Evolutionary conservation across 306 rosid genomes (phyloP).

Genomic region (Quercus glauca): DNA sequence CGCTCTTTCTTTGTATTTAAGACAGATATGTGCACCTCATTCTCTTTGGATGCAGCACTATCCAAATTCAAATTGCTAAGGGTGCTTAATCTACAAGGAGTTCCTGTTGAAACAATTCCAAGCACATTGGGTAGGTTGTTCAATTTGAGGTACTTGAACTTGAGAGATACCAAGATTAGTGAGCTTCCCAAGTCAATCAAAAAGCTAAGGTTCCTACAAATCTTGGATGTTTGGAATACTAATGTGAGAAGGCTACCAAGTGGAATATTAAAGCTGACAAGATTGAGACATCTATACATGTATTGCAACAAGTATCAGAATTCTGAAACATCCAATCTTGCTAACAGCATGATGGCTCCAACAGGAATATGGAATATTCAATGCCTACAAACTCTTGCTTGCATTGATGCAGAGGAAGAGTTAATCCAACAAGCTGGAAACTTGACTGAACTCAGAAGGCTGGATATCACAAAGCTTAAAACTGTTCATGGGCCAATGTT

Average conservation of each 20-base stretch:
- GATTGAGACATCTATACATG: background rate
- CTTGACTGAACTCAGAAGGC: background rate
- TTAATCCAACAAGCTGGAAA: background rate
- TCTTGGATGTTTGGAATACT: background rate
- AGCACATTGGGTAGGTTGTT: background rate
- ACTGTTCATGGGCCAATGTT: background rate
- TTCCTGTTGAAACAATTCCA: background rate
- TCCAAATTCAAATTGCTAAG: background rate
- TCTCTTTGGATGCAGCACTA: background rate
- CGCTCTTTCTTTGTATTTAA: background rate
- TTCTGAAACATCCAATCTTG: background rate
- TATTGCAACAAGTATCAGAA: background rate
- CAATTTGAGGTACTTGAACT: constrained; percentile 1
- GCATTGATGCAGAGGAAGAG: background rate
- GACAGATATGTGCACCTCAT: constrained; percentile 1
- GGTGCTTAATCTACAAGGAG: background rate
- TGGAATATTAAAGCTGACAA: background rate
- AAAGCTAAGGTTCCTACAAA: background rate
- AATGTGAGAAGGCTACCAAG: constrained; percentile 1
- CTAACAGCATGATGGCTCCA: background rate
- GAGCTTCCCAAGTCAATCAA: background rate
- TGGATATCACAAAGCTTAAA: background rate
- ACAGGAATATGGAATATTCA: background rate
- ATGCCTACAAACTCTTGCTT: background rate
- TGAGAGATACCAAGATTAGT: background rate